Base-by-base conservation (phyloP, 1,284 basidiomycete genomes). In the Sporisorium scitamineum region DNA sequence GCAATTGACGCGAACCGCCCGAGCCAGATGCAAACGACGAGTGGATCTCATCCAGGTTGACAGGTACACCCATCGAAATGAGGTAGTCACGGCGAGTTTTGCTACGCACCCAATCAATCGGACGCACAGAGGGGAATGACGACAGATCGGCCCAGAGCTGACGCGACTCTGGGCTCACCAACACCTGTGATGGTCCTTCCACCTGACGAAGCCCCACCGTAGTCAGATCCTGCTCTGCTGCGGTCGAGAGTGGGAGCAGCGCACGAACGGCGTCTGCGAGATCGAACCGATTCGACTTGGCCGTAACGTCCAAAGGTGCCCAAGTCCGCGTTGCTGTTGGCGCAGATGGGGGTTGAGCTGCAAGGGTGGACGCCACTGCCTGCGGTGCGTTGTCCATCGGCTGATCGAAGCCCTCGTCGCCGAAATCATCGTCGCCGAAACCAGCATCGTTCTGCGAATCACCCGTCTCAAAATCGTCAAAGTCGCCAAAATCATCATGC, bases 11-110 rank as follows among this genome's bases (percentile, higher is more conserved):
- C 13, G 64, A 61, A 2, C 68, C 55, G 1, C 64, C 54, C 31
- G 59, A 61, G 1, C 57, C 60, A 7, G 70, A 66, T 24, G 68
- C 69, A 34, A 57, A 67, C 5, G 65, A 63, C 4, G 72, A 76
- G 29, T 74, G 74, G 45, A 84, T 71, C 61, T 84, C 82, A 54
- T 84, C 83, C 11, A 84, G 69, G 50, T 84, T 84, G 56, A 84
- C 78, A 0, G 83, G 83, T 16, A 84, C 76, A 20, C 83, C 83
- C 58, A 84, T 75, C 29, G 82, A 71, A 13, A 84, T 84, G 54
- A 84, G 77, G 22, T 78, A 76, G 39, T 79, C 76, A 5, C 83
- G 76, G 13, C 83, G 70, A 13, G 82, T 84, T 10, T 59, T 65
- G 51, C 80, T 82, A 1, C 82, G 72, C 53, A 75, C 77, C 81